Base-by-base conservation (phyloP, 106 monocot genomes). In the Dendrobium catenatum region DNA sequence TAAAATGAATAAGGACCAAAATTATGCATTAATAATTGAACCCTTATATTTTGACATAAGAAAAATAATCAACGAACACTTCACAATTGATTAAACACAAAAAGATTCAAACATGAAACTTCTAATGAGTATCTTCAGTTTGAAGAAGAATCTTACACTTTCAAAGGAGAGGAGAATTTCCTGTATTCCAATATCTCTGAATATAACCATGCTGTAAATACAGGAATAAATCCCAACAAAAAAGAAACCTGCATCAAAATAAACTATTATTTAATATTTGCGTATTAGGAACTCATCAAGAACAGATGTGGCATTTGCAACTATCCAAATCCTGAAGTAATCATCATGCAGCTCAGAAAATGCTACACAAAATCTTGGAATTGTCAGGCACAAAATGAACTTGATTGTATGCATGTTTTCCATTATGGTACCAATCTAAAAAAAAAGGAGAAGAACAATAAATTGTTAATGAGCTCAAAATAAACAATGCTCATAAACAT, bases 161-260 rank as follows among this genome's bases (percentile, higher is more conserved):
- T 88, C 4, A 20, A 40, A 77, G 79, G 82, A 76, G 82, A 55
- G 1, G 82, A 82, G 18, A 79, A 56, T 85, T 81, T 84, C 31
- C 67, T 79, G 59, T 85, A 80, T 70, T 85, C 88, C 70, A 88
- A 75, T 6, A 82, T 47, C 46, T 88, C 88, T 29, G 88, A 79
- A 85, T 85, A 88, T 79, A 85, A 22, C 88, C 88, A 88, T 80
- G 88, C 79, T 41, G 56, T 68, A 85, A 85, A 66, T 42, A 85
- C 79, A 42, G 82, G 85, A 29, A 85, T 61, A 66, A 88, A 84
- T 26, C 79, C 85, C 44, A 88, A 79, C 70, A 88, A 74, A 82
- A 88, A 88, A 44, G 88, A 88, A 79, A 88, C 82, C 88, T 88
- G 82, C 37, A 81, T 48, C 40, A 84, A 75, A 56, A 81, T n/a